These are phyloP conservation scores for Bimuria novae-zelandiae DNA, from an alignment of 2,329 filamentous ascomycete genomes.

Conservation along the genomic window DNA sequence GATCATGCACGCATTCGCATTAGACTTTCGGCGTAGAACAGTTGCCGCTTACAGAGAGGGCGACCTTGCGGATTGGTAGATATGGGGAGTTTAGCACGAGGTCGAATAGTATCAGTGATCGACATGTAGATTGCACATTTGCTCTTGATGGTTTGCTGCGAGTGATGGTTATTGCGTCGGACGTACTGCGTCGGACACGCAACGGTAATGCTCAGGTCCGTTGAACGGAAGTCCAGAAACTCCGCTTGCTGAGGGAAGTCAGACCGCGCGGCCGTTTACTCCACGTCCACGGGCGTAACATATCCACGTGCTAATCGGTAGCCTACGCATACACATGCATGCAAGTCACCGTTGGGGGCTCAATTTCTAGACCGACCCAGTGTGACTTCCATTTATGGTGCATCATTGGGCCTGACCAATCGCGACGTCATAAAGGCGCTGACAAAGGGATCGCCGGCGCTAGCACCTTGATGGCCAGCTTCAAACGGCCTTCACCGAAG, in stretches of 20 bases:
- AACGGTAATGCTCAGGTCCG: background rate
- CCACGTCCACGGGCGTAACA: background rate
- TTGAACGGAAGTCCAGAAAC: background rate
- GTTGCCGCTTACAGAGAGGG: background rate
- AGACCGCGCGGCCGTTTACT: no score
- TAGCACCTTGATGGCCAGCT: constrained; percentile 8
- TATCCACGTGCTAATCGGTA: background rate
- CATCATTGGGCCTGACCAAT: background rate
- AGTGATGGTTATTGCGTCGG: background rate
- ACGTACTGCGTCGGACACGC: background rate
- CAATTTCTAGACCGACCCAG: no score
- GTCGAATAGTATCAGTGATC: background rate
- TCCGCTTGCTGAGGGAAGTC: background rate
- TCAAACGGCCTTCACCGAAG: background rate
- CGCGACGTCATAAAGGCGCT: background rate
- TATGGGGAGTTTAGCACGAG: background rate
- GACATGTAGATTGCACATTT: background rate
- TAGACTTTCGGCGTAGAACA: no score
- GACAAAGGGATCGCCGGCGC: constrained; percentile 1
- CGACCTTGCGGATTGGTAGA: background rate
- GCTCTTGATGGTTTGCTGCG: background rate
- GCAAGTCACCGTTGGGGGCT: no score
- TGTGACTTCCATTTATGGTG: no score
- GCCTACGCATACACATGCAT: no score
- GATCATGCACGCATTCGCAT: no score